Conservation (phyloP, 1,284 basidiomycete species). For the Ustanciosporium gigantosporum region DNA sequence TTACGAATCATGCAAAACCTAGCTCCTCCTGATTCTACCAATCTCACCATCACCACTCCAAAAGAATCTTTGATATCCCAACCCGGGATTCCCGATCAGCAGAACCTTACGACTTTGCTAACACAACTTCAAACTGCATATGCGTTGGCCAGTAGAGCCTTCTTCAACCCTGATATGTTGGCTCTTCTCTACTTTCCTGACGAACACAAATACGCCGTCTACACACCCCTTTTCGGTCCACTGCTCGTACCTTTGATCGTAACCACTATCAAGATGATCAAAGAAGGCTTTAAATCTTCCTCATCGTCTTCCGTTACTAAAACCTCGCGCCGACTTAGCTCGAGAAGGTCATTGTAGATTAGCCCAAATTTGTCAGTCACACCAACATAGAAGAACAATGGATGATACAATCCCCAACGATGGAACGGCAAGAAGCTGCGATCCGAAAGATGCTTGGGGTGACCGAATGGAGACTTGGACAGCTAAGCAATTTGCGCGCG, state of each 20-base stretch:
- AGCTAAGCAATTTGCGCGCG: too few species aligned
- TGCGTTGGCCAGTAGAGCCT: slow-evolving; percentile 79
- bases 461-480: too few species aligned
- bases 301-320: too few species aligned
- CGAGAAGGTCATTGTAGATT: background rate
- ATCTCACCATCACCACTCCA: background rate
- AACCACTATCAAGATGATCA: slow-evolving; percentile 65
- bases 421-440: too few species aligned
- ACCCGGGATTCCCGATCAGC: background rate
- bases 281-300: background rate
- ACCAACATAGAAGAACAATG: too few species aligned
- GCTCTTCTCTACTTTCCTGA: slow-evolving; percentile 84
- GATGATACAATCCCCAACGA: too few species aligned
- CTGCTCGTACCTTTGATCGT: slow-evolving; percentile 76
- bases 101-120: slow-evolving; percentile 63
- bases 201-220: slow-evolving; percentile 61
- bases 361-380: too few species aligned
- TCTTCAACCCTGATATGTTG: slow-evolving; percentile 96
- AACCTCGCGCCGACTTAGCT: too few species aligned
- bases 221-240: slow-evolving; percentile 60
- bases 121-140: slow-evolving; percentile 71
- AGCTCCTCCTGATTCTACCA: slow-evolving; percentile 30
- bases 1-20: slow-evolving; percentile 20
- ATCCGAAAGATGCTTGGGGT: too few species aligned
- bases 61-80: too few species aligned